Evolutionary conservation across 208 protist genomes (phyloP).

Genomic region (Leishmania mexicana): DNA sequence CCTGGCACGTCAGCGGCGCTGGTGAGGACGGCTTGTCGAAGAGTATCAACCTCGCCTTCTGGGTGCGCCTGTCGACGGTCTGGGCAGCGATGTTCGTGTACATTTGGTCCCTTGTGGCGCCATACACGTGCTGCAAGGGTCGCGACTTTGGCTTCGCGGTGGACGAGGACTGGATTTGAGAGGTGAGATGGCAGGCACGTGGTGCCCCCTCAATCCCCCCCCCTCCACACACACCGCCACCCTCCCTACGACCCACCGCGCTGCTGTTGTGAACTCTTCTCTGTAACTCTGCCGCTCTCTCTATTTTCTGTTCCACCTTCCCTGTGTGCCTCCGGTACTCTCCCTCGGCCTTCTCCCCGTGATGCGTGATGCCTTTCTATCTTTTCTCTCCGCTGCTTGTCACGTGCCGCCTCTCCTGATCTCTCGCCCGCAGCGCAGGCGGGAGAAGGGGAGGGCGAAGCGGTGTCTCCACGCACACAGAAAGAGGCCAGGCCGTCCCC

Average conservation of each 20-base stretch:
- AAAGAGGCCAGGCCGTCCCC: background rate
- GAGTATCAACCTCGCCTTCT: slow-evolving; percentile 83
- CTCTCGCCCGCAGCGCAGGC: background rate
- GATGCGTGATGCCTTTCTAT: background rate
- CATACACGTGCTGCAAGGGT: slow-evolving; percentile 88
- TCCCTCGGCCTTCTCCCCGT: background rate
- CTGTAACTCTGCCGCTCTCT: background rate
- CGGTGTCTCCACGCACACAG: background rate
- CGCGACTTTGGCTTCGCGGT: slow-evolving; percentile 84
- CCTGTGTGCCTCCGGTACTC: background rate
- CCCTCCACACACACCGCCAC: background rate
- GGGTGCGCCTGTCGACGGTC: slow-evolving; percentile 88
- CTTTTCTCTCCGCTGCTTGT: background rate
- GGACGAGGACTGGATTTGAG: slow-evolving; percentile 61
- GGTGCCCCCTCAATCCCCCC: background rate
- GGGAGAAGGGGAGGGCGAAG: background rate
- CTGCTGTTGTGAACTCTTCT: background rate
- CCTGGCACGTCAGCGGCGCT: slow-evolving; percentile 87
- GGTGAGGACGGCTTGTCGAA: slow-evolving; percentile 45
- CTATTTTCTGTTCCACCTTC: background rate
- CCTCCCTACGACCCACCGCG: background rate
- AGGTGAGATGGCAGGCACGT: background rate
- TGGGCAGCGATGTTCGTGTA: slow-evolving; percentile 88
- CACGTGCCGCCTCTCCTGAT: background rate
- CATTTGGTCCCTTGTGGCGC: slow-evolving; percentile 92